A percentile compares a stretch with the other conserved stretches of the same genome.
phyloP scores from a whole-genome alignment of 371 early-diverging fungal genomes.

The Mucor racemosus region DNA sequence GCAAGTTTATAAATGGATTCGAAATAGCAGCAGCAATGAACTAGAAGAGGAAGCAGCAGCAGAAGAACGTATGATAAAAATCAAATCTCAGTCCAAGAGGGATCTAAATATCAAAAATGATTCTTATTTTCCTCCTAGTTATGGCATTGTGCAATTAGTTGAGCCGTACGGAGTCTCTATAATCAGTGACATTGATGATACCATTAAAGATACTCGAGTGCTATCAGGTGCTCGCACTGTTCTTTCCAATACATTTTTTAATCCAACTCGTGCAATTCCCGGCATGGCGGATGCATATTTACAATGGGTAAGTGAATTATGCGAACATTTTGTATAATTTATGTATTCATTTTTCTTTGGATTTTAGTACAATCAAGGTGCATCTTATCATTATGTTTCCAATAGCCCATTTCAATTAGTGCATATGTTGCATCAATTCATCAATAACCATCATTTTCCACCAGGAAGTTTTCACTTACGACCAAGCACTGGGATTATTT shows the following conservation, averaged over 20 bases:
- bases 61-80: slow-evolving; percentile 28
- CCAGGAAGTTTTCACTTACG: slow-evolving; percentile 77
- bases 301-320: slow-evolving; percentile 49
- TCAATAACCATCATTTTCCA: slow-evolving; percentile 74
- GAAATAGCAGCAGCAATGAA: background rate
- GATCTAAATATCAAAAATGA: background rate
- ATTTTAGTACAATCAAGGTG: slow-evolving; percentile 59
- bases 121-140: slow-evolving; percentile 23
- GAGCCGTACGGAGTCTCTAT: slow-evolving; percentile 70
- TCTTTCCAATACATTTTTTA: slow-evolving; percentile 71
- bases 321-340: background rate
- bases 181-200: slow-evolving; percentile 90
- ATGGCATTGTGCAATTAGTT: slow-evolving; percentile 56
- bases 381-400: slow-evolving; percentile 88
- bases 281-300: slow-evolving; percentile 78
- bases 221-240: slow-evolving; percentile 68
- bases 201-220: slow-evolving; percentile 83
- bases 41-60: too few relatives aligned
- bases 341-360: background rate
- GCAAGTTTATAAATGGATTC: slow-evolving; percentile 28
- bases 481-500: slow-evolving; percentile 52
- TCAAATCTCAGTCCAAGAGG: slow-evolving; percentile 15
- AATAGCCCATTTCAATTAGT: slow-evolving; percentile 90
- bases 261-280: slow-evolving; percentile 56
- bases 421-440: slow-evolving; percentile 75